Evolutionary conservation across 139 green algal species (phyloP).

Genomic region (Mychonastes homosphaera): DNA sequence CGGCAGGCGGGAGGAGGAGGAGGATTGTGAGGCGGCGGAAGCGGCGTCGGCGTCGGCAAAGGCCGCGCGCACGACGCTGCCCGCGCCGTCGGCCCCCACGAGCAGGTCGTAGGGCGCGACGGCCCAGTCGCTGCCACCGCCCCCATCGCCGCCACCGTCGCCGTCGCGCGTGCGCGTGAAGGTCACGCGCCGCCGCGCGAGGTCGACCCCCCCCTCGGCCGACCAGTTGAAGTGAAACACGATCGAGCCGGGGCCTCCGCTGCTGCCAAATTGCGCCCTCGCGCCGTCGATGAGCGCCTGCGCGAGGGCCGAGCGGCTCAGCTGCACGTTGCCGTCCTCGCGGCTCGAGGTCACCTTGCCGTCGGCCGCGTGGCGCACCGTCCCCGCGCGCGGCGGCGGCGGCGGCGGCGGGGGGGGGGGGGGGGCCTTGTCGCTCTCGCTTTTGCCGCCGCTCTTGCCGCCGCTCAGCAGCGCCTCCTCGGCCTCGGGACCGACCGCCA

Average conservation of each 20-base stretch:
- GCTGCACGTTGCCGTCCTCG: slow-evolving; percentile 37
- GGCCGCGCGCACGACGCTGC: slow-evolving; percentile 18
- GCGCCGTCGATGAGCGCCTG: slow-evolving; percentile 43
- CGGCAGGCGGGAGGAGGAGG: not conserved
- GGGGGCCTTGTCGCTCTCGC: too few relatives aligned
- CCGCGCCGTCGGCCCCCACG: slow-evolving; percentile 37
- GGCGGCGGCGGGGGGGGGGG: too few relatives aligned
- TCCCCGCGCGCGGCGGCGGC: too few relatives aligned
- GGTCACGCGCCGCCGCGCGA: slow-evolving; percentile 3
- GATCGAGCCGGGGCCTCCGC: not conserved
- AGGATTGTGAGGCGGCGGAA: not conserved
- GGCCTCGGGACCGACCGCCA: too few relatives aligned
- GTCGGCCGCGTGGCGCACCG: slow-evolving; percentile 29
- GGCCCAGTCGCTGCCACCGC: not conserved
- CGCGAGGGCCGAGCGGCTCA: slow-evolving; percentile 17
- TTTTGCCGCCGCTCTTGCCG: too few relatives aligned
- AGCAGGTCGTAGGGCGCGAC: slow-evolving; percentile 32
- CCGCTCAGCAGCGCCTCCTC: too few relatives aligned
- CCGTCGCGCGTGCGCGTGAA: too few relatives aligned
- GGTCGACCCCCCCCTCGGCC: slow-evolving; percentile 2
- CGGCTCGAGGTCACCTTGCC: slow-evolving; percentile 35
- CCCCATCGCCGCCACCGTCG: not conserved
- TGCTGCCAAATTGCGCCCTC: not conserved
- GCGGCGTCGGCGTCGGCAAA: slow-evolving; percentile 12
- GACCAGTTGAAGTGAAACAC: too few relatives aligned